Evolutionary conservation across 495 filamentous ascomycete species (phyloP).

Genomic region (Penicillium manginii): DNA sequence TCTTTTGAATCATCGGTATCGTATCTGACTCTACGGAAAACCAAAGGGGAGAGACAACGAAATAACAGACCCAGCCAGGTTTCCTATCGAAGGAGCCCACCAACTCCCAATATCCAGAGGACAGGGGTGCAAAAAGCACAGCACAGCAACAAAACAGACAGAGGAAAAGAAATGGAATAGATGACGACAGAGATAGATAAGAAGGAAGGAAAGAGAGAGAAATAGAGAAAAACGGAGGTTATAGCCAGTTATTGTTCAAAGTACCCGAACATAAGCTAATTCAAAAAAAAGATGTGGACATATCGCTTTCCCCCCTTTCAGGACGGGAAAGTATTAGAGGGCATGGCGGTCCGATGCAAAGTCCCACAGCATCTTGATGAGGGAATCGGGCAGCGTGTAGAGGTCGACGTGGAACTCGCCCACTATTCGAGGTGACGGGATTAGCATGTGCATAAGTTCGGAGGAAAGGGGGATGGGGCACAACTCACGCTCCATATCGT

Average conservation of each 20-base stretch:
- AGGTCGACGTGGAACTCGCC: constrained; percentile 99
- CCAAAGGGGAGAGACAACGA: background rate
- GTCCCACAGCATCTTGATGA: constrained; percentile 92
- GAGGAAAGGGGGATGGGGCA: background rate
- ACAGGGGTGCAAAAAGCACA: background rate
- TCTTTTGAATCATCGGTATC: constrained; percentile 3
- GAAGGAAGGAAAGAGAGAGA: background rate
- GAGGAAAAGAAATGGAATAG: background rate
- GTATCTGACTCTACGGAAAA: constrained; percentile 7
- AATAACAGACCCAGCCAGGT: constrained; percentile 1
- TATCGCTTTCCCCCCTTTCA: background rate
- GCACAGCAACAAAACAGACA: background rate
- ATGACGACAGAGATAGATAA: background rate
- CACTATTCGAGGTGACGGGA: constrained; percentile 51
- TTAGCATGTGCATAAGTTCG: constrained; percentile 2
- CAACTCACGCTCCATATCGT: constrained; percentile 92
- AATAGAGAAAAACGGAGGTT: background rate
- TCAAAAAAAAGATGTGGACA: background rate
- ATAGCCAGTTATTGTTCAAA: background rate
- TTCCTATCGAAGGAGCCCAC: background rate
- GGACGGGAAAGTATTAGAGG: constrained; percentile 25
- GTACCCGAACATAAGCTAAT: background rate
- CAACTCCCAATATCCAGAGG: constrained; percentile 2
- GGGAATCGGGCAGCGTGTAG: constrained; percentile 84
- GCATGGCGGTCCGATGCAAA: constrained; percentile 60